Conservation (phyloP, 2,329 filamentous ascomycete genomes). For the Sordariomycetes sp. region DNA sequence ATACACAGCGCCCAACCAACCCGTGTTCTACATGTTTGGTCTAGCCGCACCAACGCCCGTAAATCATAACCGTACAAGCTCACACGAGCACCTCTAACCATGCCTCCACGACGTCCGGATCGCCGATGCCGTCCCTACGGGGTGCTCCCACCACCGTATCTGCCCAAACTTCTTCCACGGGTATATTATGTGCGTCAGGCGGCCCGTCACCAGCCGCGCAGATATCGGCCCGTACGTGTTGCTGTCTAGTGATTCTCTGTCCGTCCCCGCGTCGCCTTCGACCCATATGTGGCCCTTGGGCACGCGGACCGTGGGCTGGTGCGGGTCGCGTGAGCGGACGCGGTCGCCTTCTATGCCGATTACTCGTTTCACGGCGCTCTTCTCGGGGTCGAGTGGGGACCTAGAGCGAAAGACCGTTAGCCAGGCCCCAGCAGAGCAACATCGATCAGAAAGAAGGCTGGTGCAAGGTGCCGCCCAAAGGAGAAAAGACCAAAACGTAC, state of each 20-base stretch:
- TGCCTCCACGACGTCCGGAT: neutral
- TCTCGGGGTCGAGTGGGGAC: slow-evolving; percentile 60
- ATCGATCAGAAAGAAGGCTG: neutral
- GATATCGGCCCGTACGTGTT: slow-evolving; percentile 84
- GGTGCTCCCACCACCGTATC: slow-evolving; percentile 47
- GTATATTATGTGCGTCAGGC: slow-evolving; percentile 61
- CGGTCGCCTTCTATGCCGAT: slow-evolving; percentile 72
- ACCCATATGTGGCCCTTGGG: slow-evolving; percentile 88
- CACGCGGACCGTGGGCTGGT: slow-evolving; percentile 49
- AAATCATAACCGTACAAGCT: neutral
- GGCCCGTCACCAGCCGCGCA: slow-evolving; percentile 63
- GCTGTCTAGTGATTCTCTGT: slow-evolving; percentile 50
- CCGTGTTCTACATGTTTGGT: too few relatives aligned
- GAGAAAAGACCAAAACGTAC: slow-evolving; percentile 24
- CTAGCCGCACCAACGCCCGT: neutral
- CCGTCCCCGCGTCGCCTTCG: slow-evolving; percentile 60
- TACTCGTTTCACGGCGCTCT: slow-evolving; percentile 69
- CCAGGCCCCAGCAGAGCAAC: neutral
- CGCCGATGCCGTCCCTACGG: neutral
- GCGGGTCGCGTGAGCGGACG: slow-evolving; percentile 54
- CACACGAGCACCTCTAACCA: neutral
- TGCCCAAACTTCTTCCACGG: slow-evolving; percentile 50
- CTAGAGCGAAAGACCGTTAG: slow-evolving; percentile 27
- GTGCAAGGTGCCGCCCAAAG: neutral
- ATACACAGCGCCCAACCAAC: too few relatives aligned